A percentile compares a stretch with the other conserved stretches of the same genome.
Evolutionary conservation across 306 rosid genomes (phyloP).

Genomic region (Inga oerstediana): DNA sequence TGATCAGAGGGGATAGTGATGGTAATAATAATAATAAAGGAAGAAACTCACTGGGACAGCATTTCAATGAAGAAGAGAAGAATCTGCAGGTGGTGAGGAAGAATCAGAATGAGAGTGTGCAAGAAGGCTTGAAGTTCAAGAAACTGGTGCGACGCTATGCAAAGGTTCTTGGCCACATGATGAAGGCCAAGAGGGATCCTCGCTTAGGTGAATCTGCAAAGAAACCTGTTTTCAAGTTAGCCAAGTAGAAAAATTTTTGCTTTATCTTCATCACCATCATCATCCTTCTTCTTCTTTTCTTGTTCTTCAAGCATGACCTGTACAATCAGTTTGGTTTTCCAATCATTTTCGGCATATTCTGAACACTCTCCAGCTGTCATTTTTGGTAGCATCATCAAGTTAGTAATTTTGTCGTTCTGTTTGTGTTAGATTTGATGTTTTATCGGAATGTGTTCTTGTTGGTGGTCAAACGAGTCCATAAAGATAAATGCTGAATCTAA

Average conservation of each 20-base stretch:
- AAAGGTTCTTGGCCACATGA: conserved; percentile 65
- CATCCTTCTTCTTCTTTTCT: conserved; percentile 1
- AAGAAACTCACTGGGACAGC: conserved; percentile 68
- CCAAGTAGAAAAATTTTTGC: conserved; percentile 21
- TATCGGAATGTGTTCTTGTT: background rate
- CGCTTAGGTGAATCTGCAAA: conserved; percentile 50
- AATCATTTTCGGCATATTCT: background rate
- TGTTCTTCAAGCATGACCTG: background rate
- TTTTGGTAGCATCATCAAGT: background rate
- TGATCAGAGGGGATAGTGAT: conserved; percentile 48
- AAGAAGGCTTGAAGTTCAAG: conserved; percentile 66
- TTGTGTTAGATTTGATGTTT: background rate
- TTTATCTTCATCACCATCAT: background rate
- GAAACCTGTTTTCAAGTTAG: conserved; percentile 48
- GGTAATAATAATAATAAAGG: conserved; percentile 10
- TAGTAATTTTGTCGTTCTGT: background rate
- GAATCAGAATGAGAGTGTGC: conserved; percentile 49
- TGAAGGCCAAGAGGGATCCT: conserved; percentile 60
- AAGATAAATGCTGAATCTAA: background rate
- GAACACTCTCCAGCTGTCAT: background rate
- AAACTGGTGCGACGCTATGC: conserved; percentile 77
- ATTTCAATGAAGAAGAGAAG: conserved; percentile 68
- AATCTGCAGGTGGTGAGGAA: conserved; percentile 55
- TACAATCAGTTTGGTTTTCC: background rate
- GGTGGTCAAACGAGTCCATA: background rate